Conservation (phyloP, 768 basidiomycete species). For the Suillus paluster region DNA sequence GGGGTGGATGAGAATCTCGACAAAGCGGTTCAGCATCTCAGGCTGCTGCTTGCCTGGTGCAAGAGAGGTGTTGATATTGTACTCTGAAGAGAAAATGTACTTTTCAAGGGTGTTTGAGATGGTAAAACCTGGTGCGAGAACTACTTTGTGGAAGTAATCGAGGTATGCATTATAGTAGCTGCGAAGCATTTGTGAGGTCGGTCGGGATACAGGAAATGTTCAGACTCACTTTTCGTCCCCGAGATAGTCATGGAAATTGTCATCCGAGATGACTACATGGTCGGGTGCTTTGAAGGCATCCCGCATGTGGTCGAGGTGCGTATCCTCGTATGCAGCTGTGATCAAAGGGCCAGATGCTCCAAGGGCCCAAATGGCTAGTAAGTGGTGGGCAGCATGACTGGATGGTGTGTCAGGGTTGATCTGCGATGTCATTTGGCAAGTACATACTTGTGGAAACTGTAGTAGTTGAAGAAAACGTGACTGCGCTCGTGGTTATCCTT, state of each 20-base stretch:
- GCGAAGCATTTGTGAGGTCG: background rate
- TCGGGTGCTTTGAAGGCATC: constrained; percentile 37
- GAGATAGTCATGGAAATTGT: constrained; percentile 28
- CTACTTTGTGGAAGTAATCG: constrained; percentile 33
- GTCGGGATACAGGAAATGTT: background rate
- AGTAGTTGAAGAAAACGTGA: constrained; percentile 58
- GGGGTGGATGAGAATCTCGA: constrained; percentile 66
- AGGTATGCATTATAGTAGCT: constrained; percentile 39
- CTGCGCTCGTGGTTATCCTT: constrained; percentile 56
- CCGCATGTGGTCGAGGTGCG: constrained; percentile 42
- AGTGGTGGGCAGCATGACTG: constrained; percentile 62
- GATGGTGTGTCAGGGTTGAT: background rate
- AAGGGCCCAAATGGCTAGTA: constrained; percentile 62
- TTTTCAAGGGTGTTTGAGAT: constrained; percentile 56
- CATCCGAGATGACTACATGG: constrained; percentile 25
- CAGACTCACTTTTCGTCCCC: constrained; percentile 35
- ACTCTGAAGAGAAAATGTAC: constrained; percentile 58
- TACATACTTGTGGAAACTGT: constrained; percentile 37
- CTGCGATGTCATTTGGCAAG: background rate
- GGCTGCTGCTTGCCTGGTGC: constrained; percentile 42
- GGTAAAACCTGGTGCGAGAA: constrained; percentile 31
- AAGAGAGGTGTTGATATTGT: constrained; percentile 44
- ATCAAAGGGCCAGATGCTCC: constrained; percentile 53
- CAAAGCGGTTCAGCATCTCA: constrained; percentile 61
- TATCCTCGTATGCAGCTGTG: constrained; percentile 44